These are phyloP conservation scores for Adiantum capillusveneris DNA, from an alignment of 75 land plant species.

Conservation along the genomic window DNA sequence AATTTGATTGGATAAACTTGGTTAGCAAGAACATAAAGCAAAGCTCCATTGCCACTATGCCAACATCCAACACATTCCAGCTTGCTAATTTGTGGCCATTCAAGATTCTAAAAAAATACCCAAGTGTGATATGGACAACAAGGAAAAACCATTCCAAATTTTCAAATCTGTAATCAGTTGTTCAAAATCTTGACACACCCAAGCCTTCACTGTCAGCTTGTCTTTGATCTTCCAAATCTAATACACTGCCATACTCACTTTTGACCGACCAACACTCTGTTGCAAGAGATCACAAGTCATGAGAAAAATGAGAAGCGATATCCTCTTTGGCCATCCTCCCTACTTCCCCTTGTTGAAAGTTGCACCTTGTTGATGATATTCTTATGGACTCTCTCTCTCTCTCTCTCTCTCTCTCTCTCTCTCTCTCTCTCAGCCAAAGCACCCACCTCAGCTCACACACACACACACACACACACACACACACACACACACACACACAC, in stretches of 20 bases:
- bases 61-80: conserved; percentile 93
- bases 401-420: no score
- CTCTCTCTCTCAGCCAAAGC: no score
- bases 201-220: conserved; percentile 80
- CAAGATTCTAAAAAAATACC: conserved; percentile 22
- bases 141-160: no score
- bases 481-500: no score
- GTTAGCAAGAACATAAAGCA: conserved; percentile 88
- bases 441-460: no score
- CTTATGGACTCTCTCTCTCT: no score
- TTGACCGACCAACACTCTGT: conserved; percentile 98
- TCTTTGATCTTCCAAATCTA: conserved; percentile 83
- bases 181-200: conserved; percentile 32
- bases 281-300: conserved; percentile 86
- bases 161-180: conserved; percentile 69
- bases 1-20: no score
- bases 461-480: no score
- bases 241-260: conserved; percentile 95
- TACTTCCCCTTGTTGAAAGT: no score
- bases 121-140: conserved; percentile 13
- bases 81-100: conserved; percentile 31
- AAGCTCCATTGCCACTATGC: conserved; percentile 97
- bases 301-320: conserved; percentile 33
- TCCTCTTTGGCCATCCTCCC: conserved; percentile 5
- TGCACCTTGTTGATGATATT: no score